Evolutionary conservation across 441 rosid species (phyloP).

Genomic region (Heliophila coronopifolia): DNA sequence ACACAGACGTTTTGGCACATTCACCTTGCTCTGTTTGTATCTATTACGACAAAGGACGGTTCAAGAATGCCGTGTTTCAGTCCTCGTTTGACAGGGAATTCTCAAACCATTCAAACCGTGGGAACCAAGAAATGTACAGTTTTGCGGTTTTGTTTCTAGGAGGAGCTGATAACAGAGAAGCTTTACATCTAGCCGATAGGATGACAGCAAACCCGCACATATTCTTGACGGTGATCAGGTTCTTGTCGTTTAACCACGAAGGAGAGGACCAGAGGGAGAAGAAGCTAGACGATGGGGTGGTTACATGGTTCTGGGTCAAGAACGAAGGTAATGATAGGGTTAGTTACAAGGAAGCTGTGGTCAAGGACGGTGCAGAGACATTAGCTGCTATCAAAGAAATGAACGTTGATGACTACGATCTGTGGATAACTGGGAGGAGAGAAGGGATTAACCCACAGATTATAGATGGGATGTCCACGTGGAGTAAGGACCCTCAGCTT

Average conservation of each 20-base stretch:
- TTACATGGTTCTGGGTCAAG: conserved; percentile 71
- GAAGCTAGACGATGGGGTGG: conserved; percentile 70
- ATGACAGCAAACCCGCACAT: conserved; percentile 43
- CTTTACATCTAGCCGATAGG: conserved; percentile 50
- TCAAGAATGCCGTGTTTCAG: conserved; percentile 20
- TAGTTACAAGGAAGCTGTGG: conserved; percentile 53
- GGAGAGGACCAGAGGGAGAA: conserved; percentile 60
- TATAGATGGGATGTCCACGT: conserved; percentile 47
- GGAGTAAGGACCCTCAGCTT: conserved; percentile 51
- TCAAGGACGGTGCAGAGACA: conserved; percentile 59
- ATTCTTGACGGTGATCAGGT: conserved; percentile 39
- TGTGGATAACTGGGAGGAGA: conserved; percentile 74
- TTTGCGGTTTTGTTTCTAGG: conserved; percentile 50
- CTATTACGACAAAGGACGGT: conserved; percentile 41
- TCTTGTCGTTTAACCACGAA: conserved; percentile 41
- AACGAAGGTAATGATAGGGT: conserved; percentile 53
- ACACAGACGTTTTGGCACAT: conserved; percentile 37
- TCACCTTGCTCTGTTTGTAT: conserved; percentile 75
- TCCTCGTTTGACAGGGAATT: background rate
- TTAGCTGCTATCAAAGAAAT: conserved; percentile 50
- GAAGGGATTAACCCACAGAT: conserved; percentile 57
- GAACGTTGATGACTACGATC: conserved; percentile 36
- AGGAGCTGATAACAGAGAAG: conserved; percentile 71
- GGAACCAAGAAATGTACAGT: conserved; percentile 21
- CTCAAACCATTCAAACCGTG: background rate